These are phyloP conservation scores for Sequoia sempervirens DNA, from an alignment of 75 land plant genomes.

Conservation along the genomic window DNA sequence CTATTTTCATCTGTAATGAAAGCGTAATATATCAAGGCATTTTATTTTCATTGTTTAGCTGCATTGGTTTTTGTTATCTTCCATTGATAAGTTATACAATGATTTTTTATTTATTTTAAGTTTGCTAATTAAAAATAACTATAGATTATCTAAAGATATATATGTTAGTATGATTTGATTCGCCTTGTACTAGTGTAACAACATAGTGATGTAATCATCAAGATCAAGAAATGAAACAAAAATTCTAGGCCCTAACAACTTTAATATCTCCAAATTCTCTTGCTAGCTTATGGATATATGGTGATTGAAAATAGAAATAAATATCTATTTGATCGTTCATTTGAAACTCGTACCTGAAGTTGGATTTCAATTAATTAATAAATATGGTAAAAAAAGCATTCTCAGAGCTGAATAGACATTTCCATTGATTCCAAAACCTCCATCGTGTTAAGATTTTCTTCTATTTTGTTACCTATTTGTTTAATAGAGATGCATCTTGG, in stretches of 20 bases:
- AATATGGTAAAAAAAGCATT: too few species aligned
- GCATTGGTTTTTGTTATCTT: too few species aligned
- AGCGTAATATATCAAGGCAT: too few species aligned
- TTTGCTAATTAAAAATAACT: too few species aligned
- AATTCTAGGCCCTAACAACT: constrained; percentile 48
- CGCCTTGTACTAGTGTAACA: constrained; percentile 71
- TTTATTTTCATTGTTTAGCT: too few species aligned
- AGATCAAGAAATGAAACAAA: constrained; percentile 69
- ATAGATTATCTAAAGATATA: too few species aligned
- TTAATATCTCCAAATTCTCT: constrained; percentile 67
- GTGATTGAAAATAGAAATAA: constrained; percentile 78
- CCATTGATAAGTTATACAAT: too few species aligned
- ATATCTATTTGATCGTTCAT: constrained; percentile 84
- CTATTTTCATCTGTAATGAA: too few species aligned
- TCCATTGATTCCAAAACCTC: constrained; percentile 67
- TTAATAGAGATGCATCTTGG: not conserved
- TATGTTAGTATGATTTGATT: constrained; percentile 42
- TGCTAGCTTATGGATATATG: constrained; percentile 59
- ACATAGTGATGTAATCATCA: constrained; percentile 53
- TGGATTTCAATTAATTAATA: not conserved
- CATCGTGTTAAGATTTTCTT: constrained; percentile 90
- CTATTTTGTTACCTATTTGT: constrained; percentile 83
- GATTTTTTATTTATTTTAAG: too few species aligned
- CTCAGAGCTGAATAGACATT: too few species aligned
- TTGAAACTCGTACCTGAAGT: constrained; percentile 72